phyloP scores from a whole-genome alignment of 805 yeast genomes.

The Debaryomyces maramus region DNA sequence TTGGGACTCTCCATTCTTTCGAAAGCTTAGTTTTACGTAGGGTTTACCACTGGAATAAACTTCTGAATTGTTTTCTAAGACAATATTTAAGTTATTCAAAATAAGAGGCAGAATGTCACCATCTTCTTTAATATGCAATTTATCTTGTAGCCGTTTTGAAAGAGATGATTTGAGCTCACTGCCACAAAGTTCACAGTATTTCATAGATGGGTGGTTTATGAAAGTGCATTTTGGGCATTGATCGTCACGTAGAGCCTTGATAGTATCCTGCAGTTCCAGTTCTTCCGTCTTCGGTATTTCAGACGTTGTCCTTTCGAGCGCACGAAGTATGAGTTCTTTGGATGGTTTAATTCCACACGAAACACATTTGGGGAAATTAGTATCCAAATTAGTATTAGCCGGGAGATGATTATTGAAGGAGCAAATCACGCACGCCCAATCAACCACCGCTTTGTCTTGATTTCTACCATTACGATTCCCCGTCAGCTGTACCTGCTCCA shows the following conservation, averaged over 20 bases:
- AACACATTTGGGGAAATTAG: conserved; percentile 32
- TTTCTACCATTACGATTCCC: background rate
- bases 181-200: conserved; percentile 87
- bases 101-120: conserved; percentile 3
- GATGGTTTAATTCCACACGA: conserved; percentile 40
- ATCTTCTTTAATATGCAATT: background rate
- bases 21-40: conserved; percentile 70
- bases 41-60: conserved; percentile 32
- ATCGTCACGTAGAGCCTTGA: conserved; percentile 13
- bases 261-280: conserved; percentile 2
- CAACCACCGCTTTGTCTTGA: conserved; percentile 12
- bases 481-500: background rate
- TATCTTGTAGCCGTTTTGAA: conserved; percentile 10
- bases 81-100: conserved; percentile 11
- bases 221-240: conserved; percentile 70
- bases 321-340: conserved; percentile 5
- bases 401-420: conserved; percentile 55
- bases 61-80: conserved; percentile 27
- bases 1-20: conserved; percentile 65
- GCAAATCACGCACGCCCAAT: conserved; percentile 92
- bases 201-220: conserved; percentile 75
- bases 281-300: conserved; percentile 1
- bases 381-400: conserved; percentile 15
- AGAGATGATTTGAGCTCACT: conserved; percentile 29
- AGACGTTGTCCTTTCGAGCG: conserved; percentile 14